These are phyloP conservation scores for Ophiostoma triangulosporum DNA, from an alignment of 2,329 filamentous ascomycete species.

Conservation along the genomic window DNA sequence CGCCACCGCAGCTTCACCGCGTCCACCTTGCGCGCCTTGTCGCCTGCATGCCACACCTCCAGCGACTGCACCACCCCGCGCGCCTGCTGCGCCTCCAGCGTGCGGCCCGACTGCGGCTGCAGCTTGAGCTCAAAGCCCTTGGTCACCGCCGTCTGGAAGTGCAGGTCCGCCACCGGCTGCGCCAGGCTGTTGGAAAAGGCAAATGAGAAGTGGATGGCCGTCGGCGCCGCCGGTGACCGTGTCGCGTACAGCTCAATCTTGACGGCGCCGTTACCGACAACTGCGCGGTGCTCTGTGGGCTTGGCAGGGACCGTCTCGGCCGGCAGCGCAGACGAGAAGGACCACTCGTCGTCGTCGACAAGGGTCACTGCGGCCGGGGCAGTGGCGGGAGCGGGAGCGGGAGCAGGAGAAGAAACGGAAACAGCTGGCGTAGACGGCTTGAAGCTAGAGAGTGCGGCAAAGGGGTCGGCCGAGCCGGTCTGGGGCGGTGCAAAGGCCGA, in stretches of 20 bases:
- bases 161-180: slow-evolving; percentile 61
- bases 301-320: slow-evolving; percentile 30
- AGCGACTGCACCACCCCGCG: slow-evolving; percentile 72
- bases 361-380: slow-evolving; percentile 18
- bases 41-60: slow-evolving; percentile 58
- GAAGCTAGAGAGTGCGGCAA: slow-evolving; percentile 34
- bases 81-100: slow-evolving; percentile 58
- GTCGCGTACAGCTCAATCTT: slow-evolving; percentile 61
- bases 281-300: slow-evolving; percentile 48
- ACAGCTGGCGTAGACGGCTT: slow-evolving; percentile 19
- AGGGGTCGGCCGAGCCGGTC: slow-evolving; percentile 32
- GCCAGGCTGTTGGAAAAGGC: slow-evolving; percentile 72
- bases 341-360: slow-evolving; percentile 79
- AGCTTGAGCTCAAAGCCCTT: slow-evolving; percentile 78
- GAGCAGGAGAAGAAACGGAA: slow-evolving; percentile 13
- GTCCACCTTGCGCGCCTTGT: slow-evolving; percentile 53
- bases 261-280: slow-evolving; percentile 56
- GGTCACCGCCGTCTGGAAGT: slow-evolving; percentile 85
- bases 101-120: slow-evolving; percentile 71
- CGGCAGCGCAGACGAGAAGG: slow-evolving; percentile 77
- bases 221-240: slow-evolving; percentile 37
- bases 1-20: slow-evolving; percentile 86
- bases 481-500: slow-evolving; percentile 32
- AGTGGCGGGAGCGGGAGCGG: slow-evolving; percentile 18
- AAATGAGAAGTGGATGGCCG: slow-evolving; percentile 56